Conservation (phyloP, 2,329 filamentous ascomycete species). For the Penicillium capsulatum region DNA sequence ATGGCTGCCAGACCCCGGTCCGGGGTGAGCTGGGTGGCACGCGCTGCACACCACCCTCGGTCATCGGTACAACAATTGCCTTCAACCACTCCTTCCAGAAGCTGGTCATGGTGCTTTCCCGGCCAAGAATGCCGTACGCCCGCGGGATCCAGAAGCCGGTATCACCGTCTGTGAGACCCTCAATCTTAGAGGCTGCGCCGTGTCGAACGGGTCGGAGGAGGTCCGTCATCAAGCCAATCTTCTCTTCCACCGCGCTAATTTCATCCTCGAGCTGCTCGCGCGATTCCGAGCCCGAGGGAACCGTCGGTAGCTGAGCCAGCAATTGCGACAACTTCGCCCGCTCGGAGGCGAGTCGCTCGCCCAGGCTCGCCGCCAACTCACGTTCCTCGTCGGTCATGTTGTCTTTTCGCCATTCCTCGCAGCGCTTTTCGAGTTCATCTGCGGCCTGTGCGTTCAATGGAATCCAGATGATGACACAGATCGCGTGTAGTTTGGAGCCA, state of each 20-base stretch:
- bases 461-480: slow-evolving; percentile 89
- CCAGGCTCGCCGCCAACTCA: slow-evolving; percentile 86
- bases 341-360: slow-evolving; percentile 80
- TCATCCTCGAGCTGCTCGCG: slow-evolving; percentile 86
- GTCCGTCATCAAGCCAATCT: slow-evolving; percentile 95
- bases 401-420: slow-evolving; percentile 79
- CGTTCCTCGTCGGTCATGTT: slow-evolving; percentile 99
- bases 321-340: slow-evolving; percentile 85
- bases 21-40: slow-evolving; percentile 85
- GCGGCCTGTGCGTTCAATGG: slow-evolving; percentile 77
- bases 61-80: slow-evolving; percentile 93
- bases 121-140: slow-evolving; percentile 86
- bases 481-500: slow-evolving; percentile 85
- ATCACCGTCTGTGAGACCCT: slow-evolving; percentile 90
- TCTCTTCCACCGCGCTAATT: slow-evolving; percentile 94
- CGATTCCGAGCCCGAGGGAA: slow-evolving; percentile 73
- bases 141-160: slow-evolving; percentile 94
- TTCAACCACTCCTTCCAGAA: slow-evolving; percentile 99
- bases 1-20: slow-evolving; percentile 89
- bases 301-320: slow-evolving; percentile 73
- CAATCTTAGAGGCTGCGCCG: slow-evolving; percentile 93
- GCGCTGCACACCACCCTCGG: slow-evolving; percentile 73
- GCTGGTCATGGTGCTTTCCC: slow-evolving; percentile 73
- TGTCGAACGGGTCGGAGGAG: slow-evolving; percentile 87
- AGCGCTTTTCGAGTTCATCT: slow-evolving; percentile 67